phyloP scores from a whole-genome alignment of 257 asterid species.

The Scutellaria barbata region DNA sequence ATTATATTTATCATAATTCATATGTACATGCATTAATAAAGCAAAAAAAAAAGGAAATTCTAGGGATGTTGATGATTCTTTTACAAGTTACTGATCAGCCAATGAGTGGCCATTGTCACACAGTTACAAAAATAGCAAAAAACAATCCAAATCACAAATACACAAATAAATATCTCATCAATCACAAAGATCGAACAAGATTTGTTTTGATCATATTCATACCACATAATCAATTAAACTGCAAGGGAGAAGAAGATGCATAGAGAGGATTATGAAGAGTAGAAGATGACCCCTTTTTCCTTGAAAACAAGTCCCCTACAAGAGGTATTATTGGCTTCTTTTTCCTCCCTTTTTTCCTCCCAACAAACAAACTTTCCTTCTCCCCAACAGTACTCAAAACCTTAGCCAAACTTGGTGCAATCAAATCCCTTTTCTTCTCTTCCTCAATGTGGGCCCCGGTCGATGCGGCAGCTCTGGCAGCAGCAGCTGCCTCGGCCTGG shows the following conservation, averaged over 20 bases:
- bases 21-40: no score
- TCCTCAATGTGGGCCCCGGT: constrained; percentile 29
- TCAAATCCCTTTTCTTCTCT: constrained; percentile 34
- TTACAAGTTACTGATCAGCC: no score
- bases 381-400: constrained; percentile 49
- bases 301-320: constrained; percentile 63
- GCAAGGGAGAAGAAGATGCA: constrained; percentile 39
- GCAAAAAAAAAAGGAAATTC: no score
- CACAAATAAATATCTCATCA: no score
- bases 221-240: constrained; percentile 33
- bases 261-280: constrained; percentile 56
- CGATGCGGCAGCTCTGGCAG: constrained; percentile 33
- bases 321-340: constrained; percentile 84
- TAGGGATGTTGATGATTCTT: no score
- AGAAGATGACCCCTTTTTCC: constrained; percentile 56
- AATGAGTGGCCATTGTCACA: no score
- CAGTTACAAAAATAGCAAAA: no score
- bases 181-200: no score
- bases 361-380: constrained; percentile 36
- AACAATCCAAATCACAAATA: no score
- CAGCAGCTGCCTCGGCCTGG: constrained; percentile 60
- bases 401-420: constrained; percentile 46
- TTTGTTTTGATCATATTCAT: no score
- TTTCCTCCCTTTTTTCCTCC: constrained; percentile 41
- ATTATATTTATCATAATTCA: no score